Evolutionary conservation across 345 rosid genomes (phyloP).

Genomic region (Gossypium herbaceum): DNA sequence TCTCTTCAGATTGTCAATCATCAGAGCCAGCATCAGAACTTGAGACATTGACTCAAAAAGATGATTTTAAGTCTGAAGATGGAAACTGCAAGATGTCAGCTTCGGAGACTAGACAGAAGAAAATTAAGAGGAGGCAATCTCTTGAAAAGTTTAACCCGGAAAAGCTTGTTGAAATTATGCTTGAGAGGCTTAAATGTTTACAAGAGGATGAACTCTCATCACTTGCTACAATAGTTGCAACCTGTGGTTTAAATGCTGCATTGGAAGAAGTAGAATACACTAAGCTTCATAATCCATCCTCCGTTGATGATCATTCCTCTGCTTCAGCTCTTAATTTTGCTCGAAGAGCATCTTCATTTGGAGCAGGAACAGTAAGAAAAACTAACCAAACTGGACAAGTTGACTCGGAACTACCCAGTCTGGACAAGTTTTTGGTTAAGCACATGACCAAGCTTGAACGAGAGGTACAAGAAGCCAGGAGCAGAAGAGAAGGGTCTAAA

Average conservation of each 20-base stretch:
- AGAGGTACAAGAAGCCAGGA: constrained; percentile 81
- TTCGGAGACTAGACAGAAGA: constrained; percentile 37
- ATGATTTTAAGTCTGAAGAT: constrained; percentile 28
- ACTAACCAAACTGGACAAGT: constrained; percentile 28
- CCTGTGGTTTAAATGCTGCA: constrained; percentile 87
- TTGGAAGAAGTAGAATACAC: constrained; percentile 60
- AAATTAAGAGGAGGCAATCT: constrained; percentile 56
- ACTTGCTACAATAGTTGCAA: constrained; percentile 87
- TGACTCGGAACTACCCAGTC: constrained; percentile 57
- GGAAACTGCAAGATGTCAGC: constrained; percentile 26
- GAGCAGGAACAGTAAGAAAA: constrained; percentile 30
- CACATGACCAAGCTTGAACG: constrained; percentile 72
- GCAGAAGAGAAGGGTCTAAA: constrained; percentile 29
- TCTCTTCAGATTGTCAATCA: constrained; percentile 54
- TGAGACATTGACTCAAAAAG: constrained; percentile 27
- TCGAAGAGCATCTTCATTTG: constrained; percentile 45
- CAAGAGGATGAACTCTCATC: constrained; percentile 90
- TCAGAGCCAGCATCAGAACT: constrained; percentile 55
- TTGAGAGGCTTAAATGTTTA: constrained; percentile 75
- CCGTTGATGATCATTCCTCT: constrained; percentile 24
- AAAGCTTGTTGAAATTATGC: constrained; percentile 68
- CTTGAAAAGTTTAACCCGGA: constrained; percentile 42
- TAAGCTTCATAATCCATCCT: constrained; percentile 33
- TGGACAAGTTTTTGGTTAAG: constrained; percentile 82
- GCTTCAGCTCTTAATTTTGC: constrained; percentile 27